Evolutionary conservation across 116 monocot species (phyloP), one percentile per base, ranked within the genome.

Genomic region (Thalassia testudinum): DNA sequence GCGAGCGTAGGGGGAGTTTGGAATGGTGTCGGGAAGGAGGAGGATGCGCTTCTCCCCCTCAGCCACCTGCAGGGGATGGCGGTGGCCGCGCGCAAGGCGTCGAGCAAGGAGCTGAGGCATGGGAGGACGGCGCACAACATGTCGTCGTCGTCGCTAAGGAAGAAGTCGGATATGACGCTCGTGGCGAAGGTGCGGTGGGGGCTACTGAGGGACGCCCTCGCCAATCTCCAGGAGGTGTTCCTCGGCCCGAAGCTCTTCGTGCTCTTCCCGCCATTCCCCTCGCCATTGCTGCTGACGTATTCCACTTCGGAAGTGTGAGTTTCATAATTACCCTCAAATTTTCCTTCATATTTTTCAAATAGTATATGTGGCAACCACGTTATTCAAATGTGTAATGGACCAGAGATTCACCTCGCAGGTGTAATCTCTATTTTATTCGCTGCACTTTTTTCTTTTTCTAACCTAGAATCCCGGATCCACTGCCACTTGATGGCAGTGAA

Each of bases 221-320:
- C 70, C 26, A 68, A 78, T 43, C 55, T 78, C 0, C 75, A 75
- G 48, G 76, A 83, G 63, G 57, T 88, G 16, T 64, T 88, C 54
- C 68, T 87, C 0, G 83, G 83, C 17, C 82, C 88, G 37, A 82
- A 74, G 63, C 74, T 88, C 52, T 67, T 34, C 66, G 21, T 77
- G 10, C 83, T 88, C 64, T 77, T 88, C 64, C 67, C 70, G 69
- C 74, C 52, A 69, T 77, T 23, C 88, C 79, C 11, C 66, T 88
- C 43, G 88, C 88, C 66, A 42, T 79, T 50, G 66, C 44, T 30
- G 88, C 83, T 37, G 27, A 53, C 12, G 40, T 18, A 38, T 69
- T 37, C 55, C 19, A 45, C n/a, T 59, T 67, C 27, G 75, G 67
- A 29, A 60, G 43, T 12, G 79, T 79, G 37, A 67, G 62, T 37